A percentile compares a stretch with the other conserved stretches of the same genome.
These are phyloP conservation scores for Hypericum androsaemum DNA, from an alignment of 345 rosid genomes.

Conservation along the genomic window DNA sequence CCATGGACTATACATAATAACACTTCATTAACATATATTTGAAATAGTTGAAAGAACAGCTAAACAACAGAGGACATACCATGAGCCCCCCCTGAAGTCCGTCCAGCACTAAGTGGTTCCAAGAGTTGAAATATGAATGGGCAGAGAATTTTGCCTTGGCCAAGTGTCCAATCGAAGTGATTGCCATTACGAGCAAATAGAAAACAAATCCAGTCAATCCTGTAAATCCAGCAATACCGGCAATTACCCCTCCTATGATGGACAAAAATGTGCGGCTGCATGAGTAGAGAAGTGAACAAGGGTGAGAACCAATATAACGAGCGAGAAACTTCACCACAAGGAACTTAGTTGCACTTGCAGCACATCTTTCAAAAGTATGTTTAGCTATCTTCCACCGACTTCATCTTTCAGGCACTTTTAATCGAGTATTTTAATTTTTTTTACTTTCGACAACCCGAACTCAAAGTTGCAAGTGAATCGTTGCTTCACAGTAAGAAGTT, in stretches of 20 bases:
- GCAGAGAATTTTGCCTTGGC: slow-evolving; percentile 79
- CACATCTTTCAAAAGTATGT: too few relatives aligned
- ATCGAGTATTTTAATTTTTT: too few relatives aligned
- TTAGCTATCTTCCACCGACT: too few relatives aligned
- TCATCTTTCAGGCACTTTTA: too few relatives aligned
- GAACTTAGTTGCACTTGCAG: too few relatives aligned
- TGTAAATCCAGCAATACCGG: slow-evolving; percentile 84
- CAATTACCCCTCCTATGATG: slow-evolving; percentile 76
- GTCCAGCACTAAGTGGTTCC: slow-evolving; percentile 64
- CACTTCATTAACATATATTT: neutral
- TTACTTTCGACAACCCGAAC: too few relatives aligned
- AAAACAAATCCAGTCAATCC: slow-evolving; percentile 71
- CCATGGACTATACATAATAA: neutral
- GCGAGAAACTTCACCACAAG: too few relatives aligned
- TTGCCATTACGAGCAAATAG: slow-evolving; percentile 74
- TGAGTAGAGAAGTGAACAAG: slow-evolving; percentile 1
- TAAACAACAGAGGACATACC: slow-evolving; percentile 36
- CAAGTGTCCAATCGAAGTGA: slow-evolving; percentile 70
- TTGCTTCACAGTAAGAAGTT: too few relatives aligned
- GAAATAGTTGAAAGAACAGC: neutral
- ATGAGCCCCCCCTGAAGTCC: slow-evolving; percentile 87
- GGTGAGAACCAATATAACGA: neutral
- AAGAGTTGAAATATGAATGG: slow-evolving; percentile 63
- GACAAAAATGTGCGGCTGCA: slow-evolving; percentile 95
- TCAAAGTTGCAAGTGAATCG: too few relatives aligned